Evolutionary conservation across 2,329 filamentous ascomycete genomes (phyloP).

Genomic region (Botrytis tulipae): DNA sequence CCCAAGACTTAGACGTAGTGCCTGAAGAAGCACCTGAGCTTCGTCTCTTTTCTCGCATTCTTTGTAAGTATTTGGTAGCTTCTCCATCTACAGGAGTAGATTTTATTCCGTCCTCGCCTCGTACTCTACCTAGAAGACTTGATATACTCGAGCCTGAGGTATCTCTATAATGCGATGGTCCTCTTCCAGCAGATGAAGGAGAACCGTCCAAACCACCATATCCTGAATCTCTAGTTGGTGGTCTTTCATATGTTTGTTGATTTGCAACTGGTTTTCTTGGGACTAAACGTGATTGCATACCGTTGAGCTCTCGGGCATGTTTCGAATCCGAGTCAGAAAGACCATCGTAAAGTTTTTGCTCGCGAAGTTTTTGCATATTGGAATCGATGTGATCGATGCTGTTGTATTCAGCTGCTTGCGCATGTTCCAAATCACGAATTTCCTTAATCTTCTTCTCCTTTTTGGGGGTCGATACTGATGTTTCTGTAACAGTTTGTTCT

Average conservation of each 20-base stretch:
- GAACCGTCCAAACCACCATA: not conserved
- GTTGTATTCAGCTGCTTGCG: constrained; percentile 10
- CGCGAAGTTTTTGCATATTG: constrained; percentile 1
- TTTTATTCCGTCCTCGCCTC: not conserved
- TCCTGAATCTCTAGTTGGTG: not conserved
- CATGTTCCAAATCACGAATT: constrained; percentile 5
- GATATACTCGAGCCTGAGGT: constrained; percentile 10
- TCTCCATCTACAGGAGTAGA: not conserved
- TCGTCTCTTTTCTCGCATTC: constrained; percentile 10
- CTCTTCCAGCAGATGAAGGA: not conserved
- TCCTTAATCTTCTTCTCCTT: constrained; percentile 9
- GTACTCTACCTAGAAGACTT: constrained; percentile 7
- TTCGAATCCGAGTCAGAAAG: not conserved
- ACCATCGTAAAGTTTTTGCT: not conserved
- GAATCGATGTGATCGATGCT: not conserved
- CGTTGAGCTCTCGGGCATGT: constrained; percentile 3
- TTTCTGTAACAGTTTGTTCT: not conserved
- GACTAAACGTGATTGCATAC: not conserved
- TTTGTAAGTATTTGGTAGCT: constrained; percentile 17
- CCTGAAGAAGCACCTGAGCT: constrained; percentile 1
- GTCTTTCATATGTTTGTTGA: not conserved
- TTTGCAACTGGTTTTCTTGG: not conserved
- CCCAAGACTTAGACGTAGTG: not conserved
- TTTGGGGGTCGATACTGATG: not conserved
- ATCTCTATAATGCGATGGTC: not conserved